Conservation (phyloP, 2,329 filamentous ascomycete species). For the Fusarium metavorans region DNA sequence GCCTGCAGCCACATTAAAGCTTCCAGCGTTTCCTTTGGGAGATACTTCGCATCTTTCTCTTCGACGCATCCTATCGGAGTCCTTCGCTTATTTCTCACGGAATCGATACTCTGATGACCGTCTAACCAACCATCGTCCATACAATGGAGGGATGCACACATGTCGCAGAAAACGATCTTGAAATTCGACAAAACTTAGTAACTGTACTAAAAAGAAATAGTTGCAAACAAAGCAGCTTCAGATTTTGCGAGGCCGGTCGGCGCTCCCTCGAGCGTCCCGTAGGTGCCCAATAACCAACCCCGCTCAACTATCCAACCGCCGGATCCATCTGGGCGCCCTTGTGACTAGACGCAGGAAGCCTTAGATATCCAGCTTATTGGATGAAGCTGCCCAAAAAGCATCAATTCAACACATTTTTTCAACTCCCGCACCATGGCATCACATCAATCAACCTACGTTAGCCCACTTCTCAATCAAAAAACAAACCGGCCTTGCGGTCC, state of each 20-base stretch:
- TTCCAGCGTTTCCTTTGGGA: no score
- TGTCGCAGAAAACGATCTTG: neutral
- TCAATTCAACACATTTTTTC: no score
- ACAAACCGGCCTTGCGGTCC: neutral
- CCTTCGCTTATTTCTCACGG: slow-evolving; percentile 12
- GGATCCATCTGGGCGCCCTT: neutral
- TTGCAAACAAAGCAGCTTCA: neutral
- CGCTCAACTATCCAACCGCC: neutral
- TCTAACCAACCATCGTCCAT: slow-evolving; percentile 32
- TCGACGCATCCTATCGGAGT: slow-evolving; percentile 20
- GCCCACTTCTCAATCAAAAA: neutral
- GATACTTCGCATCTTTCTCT: no score
- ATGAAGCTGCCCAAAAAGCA: neutral
- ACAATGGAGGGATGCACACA: neutral
- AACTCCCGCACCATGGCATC: neutral
- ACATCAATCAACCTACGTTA: neutral
- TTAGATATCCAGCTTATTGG: neutral
- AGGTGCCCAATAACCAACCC: neutral
- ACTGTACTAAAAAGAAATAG: neutral
- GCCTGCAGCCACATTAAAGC: neutral
- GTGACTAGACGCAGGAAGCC: neutral
- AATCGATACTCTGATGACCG: slow-evolving; percentile 42
- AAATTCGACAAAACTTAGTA: neutral
- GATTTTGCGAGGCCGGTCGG: neutral
- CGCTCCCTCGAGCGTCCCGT: neutral